A percentile compares a stretch with the other conserved stretches of the same genome.
Conservation (phyloP, 345 rosid genomes). For the Heritiera fomes region DNA sequence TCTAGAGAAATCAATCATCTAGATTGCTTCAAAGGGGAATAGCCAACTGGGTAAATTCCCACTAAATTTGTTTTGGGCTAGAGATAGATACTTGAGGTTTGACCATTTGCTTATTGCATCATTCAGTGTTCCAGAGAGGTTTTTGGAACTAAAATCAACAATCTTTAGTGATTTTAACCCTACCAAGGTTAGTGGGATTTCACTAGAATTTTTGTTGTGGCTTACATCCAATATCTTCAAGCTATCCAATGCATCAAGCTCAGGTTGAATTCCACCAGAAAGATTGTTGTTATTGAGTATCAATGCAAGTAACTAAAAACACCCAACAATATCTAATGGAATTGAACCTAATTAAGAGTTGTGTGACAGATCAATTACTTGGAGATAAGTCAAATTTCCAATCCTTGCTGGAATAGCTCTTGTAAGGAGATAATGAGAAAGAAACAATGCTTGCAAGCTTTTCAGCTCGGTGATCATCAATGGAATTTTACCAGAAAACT, state of each 20-base stretch:
- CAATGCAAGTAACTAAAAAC: conserved; percentile 82
- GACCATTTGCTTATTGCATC: conserved; percentile 91
- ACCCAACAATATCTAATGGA: conserved; percentile 81
- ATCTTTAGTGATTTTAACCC: conserved; percentile 83
- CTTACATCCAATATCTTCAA: conserved; percentile 78
- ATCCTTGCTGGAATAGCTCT: conserved; percentile 82
- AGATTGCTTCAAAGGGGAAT: conserved; percentile 67
- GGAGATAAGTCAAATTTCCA: conserved; percentile 87
- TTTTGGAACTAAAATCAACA: conserved; percentile 83
- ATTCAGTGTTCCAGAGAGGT: conserved; percentile 72
- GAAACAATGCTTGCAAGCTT: conserved; percentile 78
- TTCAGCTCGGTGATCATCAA: conserved; percentile 72
- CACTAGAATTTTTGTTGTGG: conserved; percentile 77
- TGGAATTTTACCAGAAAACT: conserved; percentile 72
- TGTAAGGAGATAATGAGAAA: conserved; percentile 71
- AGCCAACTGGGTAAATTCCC: conserved; percentile 81
- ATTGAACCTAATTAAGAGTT: conserved; percentile 74
- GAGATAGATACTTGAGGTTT: conserved; percentile 71
- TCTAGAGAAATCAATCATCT: conserved; percentile 73
- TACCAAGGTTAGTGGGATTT: conserved; percentile 85
- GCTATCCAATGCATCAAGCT: conserved; percentile 86
- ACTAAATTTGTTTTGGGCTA: conserved; percentile 71
- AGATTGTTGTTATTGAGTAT: conserved; percentile 74
- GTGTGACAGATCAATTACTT: conserved; percentile 77
- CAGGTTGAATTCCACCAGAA: conserved; percentile 83